A percentile compares a stretch with the other conserved stretches of the same genome.
Evolutionary conservation across 2,329 filamentous ascomycete genomes (phyloP).

Genomic region (Podosphaera aphanis): DNA sequence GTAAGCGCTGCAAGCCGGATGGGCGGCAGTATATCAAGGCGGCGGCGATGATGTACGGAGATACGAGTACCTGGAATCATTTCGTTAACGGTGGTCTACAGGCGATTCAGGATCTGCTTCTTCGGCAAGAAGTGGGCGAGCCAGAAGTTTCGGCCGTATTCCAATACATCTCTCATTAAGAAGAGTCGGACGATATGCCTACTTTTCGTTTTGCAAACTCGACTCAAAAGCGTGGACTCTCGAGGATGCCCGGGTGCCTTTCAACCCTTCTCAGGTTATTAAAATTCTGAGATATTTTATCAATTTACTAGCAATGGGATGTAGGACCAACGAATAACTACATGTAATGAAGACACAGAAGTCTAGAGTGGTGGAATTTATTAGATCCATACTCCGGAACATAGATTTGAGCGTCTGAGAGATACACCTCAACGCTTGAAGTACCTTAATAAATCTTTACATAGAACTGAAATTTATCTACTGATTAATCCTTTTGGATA

Average conservation of each 20-base stretch:
- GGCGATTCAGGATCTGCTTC: constrained; percentile 70
- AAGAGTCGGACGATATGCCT: background rate
- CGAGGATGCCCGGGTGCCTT: background rate
- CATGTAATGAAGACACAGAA: background rate
- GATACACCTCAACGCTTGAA: background rate
- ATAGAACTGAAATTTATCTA: background rate
- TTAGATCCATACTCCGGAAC: background rate
- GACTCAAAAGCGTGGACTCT: background rate
- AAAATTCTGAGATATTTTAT: background rate
- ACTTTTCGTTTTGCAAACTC: too few species aligned
- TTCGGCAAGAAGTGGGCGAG: constrained; percentile 65
- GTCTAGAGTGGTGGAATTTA: background rate
- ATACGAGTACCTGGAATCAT: constrained; percentile 99
- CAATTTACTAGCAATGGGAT: background rate
- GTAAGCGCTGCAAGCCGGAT: constrained; percentile 76
- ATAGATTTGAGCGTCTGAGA: background rate
- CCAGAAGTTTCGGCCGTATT: constrained; percentile 80
- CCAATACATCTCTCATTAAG: constrained; percentile 84
- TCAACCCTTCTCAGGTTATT: background rate
- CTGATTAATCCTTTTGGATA: background rate
- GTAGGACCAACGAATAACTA: background rate
- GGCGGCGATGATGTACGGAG: constrained; percentile 84
- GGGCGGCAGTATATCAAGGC: constrained; percentile 76
- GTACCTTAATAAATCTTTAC: background rate
- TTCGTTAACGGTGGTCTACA: constrained; percentile 63